Percentiles rank a stretch among this genome's conserved stretches.
Conservation (phyloP, 1,284 basidiomycete species). For the Austropuccinia psidii region DNA sequence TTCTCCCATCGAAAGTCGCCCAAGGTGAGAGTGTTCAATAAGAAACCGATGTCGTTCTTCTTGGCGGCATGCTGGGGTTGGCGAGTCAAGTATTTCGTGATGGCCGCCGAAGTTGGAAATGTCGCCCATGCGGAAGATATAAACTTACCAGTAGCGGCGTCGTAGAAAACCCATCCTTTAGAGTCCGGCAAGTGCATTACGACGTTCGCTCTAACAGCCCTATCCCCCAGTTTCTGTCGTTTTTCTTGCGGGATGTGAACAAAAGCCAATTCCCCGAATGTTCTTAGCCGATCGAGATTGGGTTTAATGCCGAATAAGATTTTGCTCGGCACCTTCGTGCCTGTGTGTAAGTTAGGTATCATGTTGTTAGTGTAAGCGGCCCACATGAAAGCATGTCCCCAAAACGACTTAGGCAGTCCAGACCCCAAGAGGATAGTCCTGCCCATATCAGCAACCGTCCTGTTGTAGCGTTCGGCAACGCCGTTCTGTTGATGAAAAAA, state of each 20-base stretch:
- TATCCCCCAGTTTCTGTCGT: background rate
- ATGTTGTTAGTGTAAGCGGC: background rate
- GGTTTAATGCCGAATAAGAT: constrained; percentile 4
- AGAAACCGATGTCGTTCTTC: no score
- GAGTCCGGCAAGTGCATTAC: background rate
- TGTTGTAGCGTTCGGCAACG: background rate
- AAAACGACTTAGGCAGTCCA: background rate
- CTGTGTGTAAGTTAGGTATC: background rate
- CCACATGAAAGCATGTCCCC: background rate
- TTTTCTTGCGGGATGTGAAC: background rate
- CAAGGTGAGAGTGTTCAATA: no score
- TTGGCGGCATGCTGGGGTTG: no score
- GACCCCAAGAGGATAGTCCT: background rate
- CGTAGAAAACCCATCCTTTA: constrained; percentile 21
- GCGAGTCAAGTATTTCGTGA: no score
- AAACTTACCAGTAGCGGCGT: no score
- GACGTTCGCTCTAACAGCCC: background rate
- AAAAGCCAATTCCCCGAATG: constrained; percentile 10
- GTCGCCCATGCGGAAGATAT: no score
- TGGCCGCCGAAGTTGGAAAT: no score
- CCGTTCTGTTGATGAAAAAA: background rate
- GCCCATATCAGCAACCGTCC: background rate
- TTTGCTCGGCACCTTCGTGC: background rate
- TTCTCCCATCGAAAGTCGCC: no score
- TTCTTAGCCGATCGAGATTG: background rate